Conservation (phyloP, 352 stramenopile species). For the Phytophthora ohioensis region DNA sequence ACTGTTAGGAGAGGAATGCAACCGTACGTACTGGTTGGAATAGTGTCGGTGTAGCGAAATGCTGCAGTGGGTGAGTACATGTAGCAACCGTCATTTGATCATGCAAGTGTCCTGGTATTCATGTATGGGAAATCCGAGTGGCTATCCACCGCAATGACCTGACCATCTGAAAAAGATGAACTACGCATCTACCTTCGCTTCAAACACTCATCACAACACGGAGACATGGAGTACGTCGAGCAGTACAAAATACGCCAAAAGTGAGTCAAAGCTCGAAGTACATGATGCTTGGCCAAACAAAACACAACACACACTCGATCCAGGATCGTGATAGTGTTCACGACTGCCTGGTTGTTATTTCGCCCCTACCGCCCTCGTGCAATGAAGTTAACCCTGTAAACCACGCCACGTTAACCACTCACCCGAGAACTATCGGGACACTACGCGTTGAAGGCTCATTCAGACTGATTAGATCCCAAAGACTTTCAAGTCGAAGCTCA, state of each 20-base stretch:
- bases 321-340: background rate
- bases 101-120: too few relatives aligned
- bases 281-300: background rate
- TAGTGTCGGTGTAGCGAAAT: too few relatives aligned
- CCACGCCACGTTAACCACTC: background rate
- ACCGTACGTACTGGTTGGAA: background rate
- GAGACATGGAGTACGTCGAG: background rate
- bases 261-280: background rate
- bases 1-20: too few relatives aligned
- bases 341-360: conserved; percentile 4
- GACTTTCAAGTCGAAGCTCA: too few relatives aligned
- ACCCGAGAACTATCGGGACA: background rate
- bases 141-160: conserved; percentile 5
- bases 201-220: conserved; percentile 18
- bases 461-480: background rate
- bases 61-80: background rate
- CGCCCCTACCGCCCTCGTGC: background rate
- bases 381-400: background rate
- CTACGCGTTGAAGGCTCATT: background rate
- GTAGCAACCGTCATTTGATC: background rate
- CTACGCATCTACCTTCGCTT: conserved; percentile 10
- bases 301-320: background rate
- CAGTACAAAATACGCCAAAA: background rate
- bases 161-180: conserved; percentile 8
- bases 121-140: background rate